phyloP scores from a whole-genome alignment of 352 stramenopile species.

The Saprolegnia parasitica region DNA sequence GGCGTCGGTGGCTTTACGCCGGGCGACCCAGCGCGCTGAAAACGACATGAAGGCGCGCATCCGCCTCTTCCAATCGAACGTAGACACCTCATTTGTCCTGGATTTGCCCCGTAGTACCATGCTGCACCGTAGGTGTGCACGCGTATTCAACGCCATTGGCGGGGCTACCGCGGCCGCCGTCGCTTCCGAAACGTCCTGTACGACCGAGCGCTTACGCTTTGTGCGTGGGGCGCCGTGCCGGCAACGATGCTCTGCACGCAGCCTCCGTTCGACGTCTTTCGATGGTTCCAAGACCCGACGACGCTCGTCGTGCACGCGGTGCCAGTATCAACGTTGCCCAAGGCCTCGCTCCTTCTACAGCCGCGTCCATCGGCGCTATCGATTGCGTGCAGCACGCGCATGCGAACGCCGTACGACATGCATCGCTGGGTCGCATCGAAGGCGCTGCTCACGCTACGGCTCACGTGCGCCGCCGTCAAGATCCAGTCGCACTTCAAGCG shows the following conservation, averaged over 20 bases:
- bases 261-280: not conserved
- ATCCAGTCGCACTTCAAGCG: slow-evolving; percentile 21
- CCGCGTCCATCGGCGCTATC: not conserved
- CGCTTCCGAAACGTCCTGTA: not conserved
- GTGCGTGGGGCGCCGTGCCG: not conserved
- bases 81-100: not conserved
- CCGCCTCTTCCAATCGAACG: not conserved
- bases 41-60: not conserved
- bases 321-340: not conserved
- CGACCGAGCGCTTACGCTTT: not conserved
- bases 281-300: slow-evolving; percentile 25
- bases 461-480: not conserved
- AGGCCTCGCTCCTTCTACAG: not conserved
- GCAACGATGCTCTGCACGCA: not conserved
- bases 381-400: not conserved
- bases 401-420: slow-evolving; percentile 12
- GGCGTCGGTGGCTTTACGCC: slow-evolving; percentile 12
- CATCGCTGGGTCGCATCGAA: not conserved
- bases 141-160: not conserved
- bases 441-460: not conserved
- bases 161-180: slow-evolving; percentile 5
- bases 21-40: not conserved
- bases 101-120: not conserved
- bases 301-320: slow-evolving; percentile 7
- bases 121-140: not conserved